Conservation (phyloP, 768 basidiomycete species). For the Roridomyces roridus region DNA sequence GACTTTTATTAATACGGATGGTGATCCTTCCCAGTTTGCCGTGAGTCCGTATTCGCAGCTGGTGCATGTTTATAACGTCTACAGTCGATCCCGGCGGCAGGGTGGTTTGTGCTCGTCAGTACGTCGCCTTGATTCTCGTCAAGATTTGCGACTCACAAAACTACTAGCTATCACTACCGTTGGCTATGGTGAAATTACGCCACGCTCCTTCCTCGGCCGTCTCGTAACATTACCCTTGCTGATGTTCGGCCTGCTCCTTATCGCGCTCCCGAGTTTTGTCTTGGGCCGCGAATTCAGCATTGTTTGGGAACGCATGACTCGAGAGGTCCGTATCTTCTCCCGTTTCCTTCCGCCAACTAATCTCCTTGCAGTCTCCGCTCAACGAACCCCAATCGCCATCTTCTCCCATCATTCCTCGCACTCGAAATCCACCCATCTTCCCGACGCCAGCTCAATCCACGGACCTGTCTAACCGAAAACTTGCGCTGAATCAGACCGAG, state of each 20-base stretch:
- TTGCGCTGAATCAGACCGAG: slow-evolving; percentile 71
- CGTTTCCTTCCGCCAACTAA: slow-evolving; percentile 2
- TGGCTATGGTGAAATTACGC: slow-evolving; percentile 92
- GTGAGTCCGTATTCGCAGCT: slow-evolving; percentile 42
- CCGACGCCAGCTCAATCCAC: slow-evolving; percentile 22
- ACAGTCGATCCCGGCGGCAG: slow-evolving; percentile 75
- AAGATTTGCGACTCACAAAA: slow-evolving; percentile 5
- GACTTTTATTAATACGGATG: slow-evolving; percentile 85
- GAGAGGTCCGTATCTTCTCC: slow-evolving; percentile 39
- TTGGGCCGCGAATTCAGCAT: slow-evolving; percentile 90
- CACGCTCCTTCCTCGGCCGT: slow-evolving; percentile 86
- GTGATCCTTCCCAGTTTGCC: slow-evolving; percentile 81
- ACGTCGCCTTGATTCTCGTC: slow-evolving; percentile 38
- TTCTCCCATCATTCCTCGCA: slow-evolving; percentile 22
- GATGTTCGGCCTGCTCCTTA: slow-evolving; percentile 85
- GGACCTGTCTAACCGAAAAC: slow-evolving; percentile 64
- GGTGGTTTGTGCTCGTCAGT: slow-evolving; percentile 88
- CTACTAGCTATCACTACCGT: slow-evolving; percentile 83
- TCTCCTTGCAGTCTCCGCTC: slow-evolving; percentile 1
- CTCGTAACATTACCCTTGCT: slow-evolving; percentile 87
- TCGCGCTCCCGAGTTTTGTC: slow-evolving; percentile 91
- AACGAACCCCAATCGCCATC: slow-evolving; percentile 26
- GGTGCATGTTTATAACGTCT: not conserved
- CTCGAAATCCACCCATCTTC: slow-evolving; percentile 20
- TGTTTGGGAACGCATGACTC: slow-evolving; percentile 86